These are phyloP conservation scores for Fraxinus americana DNA, from an alignment of 257 asterid genomes.

Conservation along the genomic window DNA sequence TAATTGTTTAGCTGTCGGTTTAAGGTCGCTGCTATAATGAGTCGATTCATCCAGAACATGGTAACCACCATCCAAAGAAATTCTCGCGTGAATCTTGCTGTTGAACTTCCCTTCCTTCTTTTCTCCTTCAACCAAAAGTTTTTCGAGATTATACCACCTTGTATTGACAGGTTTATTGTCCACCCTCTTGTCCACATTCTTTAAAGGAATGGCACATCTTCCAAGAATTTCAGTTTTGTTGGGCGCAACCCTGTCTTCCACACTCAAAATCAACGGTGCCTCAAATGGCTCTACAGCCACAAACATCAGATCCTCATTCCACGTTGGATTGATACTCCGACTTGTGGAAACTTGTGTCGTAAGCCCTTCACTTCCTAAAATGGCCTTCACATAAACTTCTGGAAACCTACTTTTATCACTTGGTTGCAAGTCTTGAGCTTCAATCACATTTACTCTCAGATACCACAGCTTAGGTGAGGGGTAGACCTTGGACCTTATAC, in stretches of 20 bases:
- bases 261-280: constrained; percentile 16
- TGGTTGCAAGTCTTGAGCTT: constrained; percentile 21
- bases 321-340: constrained; percentile 14
- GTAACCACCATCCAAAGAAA: constrained; percentile 26
- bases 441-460: constrained; percentile 21
- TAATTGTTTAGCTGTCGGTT: constrained; percentile 11
- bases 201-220: constrained; percentile 8
- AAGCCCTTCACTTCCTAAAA: constrained; percentile 12
- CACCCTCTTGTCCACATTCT: constrained; percentile 15
- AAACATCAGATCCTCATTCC: constrained; percentile 29
- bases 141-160: constrained; percentile 22
- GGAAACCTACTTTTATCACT: constrained; percentile 11
- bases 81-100: constrained; percentile 21
- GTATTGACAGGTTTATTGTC: constrained; percentile 12
- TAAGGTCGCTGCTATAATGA: constrained; percentile 15
- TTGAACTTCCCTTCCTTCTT: constrained; percentile 4
- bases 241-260: constrained; percentile 20
- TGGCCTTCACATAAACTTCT: constrained; percentile 20
- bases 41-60: constrained; percentile 20
- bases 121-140: constrained; percentile 8
- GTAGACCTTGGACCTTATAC: constrained; percentile 22
- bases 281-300: constrained; percentile 23
- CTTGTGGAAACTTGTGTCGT: constrained; percentile 17
- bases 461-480: constrained; percentile 25
- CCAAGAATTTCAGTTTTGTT: constrained; percentile 21